A percentile compares a stretch with the other conserved stretches of the same genome.
These are phyloP conservation scores for Microsporum audouinii DNA, from an alignment of 2,329 filamentous ascomycete genomes.

Conservation along the genomic window DNA sequence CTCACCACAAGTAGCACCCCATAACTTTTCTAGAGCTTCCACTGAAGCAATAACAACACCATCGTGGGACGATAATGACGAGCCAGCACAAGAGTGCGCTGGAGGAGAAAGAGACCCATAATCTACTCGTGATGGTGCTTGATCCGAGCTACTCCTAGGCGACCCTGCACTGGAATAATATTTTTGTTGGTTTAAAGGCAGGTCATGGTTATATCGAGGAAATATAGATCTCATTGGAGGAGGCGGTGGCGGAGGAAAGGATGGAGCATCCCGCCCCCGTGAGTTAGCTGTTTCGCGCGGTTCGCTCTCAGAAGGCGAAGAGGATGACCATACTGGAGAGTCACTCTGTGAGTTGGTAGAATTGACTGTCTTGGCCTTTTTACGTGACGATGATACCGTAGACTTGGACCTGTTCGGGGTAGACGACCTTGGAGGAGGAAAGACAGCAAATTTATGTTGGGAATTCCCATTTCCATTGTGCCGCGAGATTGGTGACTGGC, in stretches of 20 bases:
- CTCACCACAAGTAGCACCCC: constrained; percentile 38
- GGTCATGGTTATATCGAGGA: constrained; percentile 32
- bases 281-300: neutral
- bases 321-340: constrained; percentile 2
- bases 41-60: constrained; percentile 26
- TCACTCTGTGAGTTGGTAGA: neutral
- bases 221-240: constrained; percentile 36
- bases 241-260: constrained; percentile 19
- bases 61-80: neutral
- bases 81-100: neutral
- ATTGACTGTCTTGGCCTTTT: neutral
- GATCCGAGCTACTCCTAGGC: neutral
- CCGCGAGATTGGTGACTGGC: neutral
- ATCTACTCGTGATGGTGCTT: neutral
- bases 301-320: neutral
- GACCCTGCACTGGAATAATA: constrained; percentile 23
- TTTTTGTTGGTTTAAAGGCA: constrained; percentile 27
- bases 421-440: constrained; percentile 6
- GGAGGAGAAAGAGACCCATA: constrained; percentile 17
- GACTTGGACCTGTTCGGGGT: constrained; percentile 6
- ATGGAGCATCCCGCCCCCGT: neutral
- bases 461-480: neutral
- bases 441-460: constrained; percentile 10
- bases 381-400: neutral
- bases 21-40: constrained; percentile 31